Evolutionary conservation across 371 early-diverging fungal species (phyloP), one percentile per base, ranked within the genome.

Genomic region (Mortierella sp.): DNA sequence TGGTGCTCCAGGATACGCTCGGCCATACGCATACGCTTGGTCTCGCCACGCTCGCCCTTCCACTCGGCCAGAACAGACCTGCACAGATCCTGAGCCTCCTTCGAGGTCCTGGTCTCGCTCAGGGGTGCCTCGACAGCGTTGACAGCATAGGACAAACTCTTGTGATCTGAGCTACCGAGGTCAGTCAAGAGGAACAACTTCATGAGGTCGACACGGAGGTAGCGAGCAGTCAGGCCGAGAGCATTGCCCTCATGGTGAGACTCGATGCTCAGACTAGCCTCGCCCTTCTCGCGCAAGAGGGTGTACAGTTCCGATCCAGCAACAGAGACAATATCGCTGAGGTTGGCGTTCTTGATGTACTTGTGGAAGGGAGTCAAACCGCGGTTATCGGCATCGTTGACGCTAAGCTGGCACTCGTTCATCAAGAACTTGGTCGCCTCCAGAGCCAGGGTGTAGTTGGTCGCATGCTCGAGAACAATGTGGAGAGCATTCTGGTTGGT

Each of bases 321-420:
- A 14, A 86, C 86, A 1, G 86, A 86, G 27, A 75, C 32, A 27
- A 86, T 86, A 35, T 68, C 86, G 27, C 86, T 86, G 60, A 86
- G 71, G 51, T 79, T 29, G n/a, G 79, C 63, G 60, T 86, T 86
- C 55, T 82, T 81, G 75, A 86, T 73, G 48, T 82, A 86, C 63
- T 86, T 86, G 78, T 86, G 86, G 65, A 86, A 86, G 5, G 86
- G 82, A 0, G 86, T 86, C 63, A 86, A 44, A 14, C 86, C 86
- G 16, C 86, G 86, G 71, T 79, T 74, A 49, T 86, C 86, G 11
- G 70, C 82, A 12, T 82, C 82, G 60, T 86, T 86, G 54, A 86
- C 86, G 32, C 80, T 72, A 35, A 86, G 71, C 38, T 79, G 71
- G 65, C 82, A 82, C 21, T 86, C 86, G 16, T 65, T 41, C 63